Base-by-base conservation (phyloP, 1,284 basidiomycete genomes). In the Kwoniella shivajii region DNA sequence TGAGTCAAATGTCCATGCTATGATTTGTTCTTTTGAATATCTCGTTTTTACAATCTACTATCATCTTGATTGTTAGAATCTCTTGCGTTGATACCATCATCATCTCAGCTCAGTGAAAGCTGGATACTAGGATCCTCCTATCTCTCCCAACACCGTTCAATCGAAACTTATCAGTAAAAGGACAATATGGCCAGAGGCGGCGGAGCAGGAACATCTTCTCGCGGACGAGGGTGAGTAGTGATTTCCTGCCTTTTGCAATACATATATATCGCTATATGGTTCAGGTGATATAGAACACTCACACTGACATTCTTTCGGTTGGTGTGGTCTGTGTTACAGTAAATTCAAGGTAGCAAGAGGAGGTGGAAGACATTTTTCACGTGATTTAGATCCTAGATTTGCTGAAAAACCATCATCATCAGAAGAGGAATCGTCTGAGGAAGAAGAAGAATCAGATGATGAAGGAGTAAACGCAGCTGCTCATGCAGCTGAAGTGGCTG, bases 321-420 rank as follows among this genome's bases (percentile, higher is more conserved):
- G n/a, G n/a, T n/a, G n/a, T n/a, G n/a, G n/a, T n/a, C 13, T 33
- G 1, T 27, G 3, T 16, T 37, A 16, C 52, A 77, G 77, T 49
- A 91, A 89, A 79, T 90, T 85, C 81, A 92, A 92, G 83, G 82
- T 85, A 59, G 88, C 88, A 70, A 88, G 91, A 50, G 91, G 91
- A 59, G 91, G 91, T 43, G 91, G 91, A 53, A 84, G 91, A 64
- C 84, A 79, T 67, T 90, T 90, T 75, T 89, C 87, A 83, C 88
- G 71, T 26, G 76, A 77, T 62, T 64, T 77, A 42, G 68, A 74
- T 54, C 66, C 73, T 41, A 61, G 75, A 6, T 49, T 49, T 43
- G 60, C 63, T 13, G 63, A 65, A 36, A 55, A 68, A 22, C 59
- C 62, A 7, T 60, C 53, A 14, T 63, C 64, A 2, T 51, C 60